phyloP scores from a whole-genome alignment of 1,284 basidiomycete species.

The Pseudozyma hubeiensis region DNA sequence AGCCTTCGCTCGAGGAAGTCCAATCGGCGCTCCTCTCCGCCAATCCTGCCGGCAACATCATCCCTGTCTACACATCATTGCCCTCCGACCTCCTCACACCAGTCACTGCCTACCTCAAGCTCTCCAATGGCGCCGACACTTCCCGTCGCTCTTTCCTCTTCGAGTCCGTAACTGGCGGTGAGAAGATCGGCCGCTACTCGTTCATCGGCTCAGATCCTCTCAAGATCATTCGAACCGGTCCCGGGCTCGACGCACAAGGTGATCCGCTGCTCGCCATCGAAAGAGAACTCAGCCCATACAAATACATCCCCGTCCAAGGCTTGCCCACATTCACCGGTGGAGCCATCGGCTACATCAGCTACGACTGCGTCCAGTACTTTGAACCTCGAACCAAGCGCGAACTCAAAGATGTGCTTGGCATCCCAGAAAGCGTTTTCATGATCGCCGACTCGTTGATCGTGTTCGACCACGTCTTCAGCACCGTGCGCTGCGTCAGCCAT shows the following conservation, averaged over 20 bases:
- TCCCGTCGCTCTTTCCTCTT: slow-evolving; percentile 62
- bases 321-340: slow-evolving; percentile 96
- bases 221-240: slow-evolving; percentile 89
- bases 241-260: slow-evolving; percentile 82
- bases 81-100: slow-evolving; percentile 97
- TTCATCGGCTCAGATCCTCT: slow-evolving; percentile 96
- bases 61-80: slow-evolving; percentile 90
- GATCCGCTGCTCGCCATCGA: slow-evolving; percentile 89
- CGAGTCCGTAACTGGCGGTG: slow-evolving; percentile 81
- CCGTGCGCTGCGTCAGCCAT: slow-evolving; percentile 91
- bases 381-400: slow-evolving; percentile 75
- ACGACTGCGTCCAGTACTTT: slow-evolving; percentile 95
- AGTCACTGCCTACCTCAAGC: slow-evolving; percentile 93
- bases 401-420: slow-evolving; percentile 78
- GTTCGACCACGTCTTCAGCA: slow-evolving; percentile 97
- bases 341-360: slow-evolving; percentile 96
- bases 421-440: slow-evolving; percentile 98
- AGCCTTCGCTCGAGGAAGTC: slow-evolving; percentile 62
- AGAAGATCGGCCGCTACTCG: slow-evolving; percentile 91
- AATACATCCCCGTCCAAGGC: slow-evolving; percentile 90
- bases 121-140: slow-evolving; percentile 86
- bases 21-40: slow-evolving; percentile 51
- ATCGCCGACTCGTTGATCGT: slow-evolving; percentile 92
- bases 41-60: slow-evolving; percentile 77
- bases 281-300: slow-evolving; percentile 85